A percentile compares a stretch with the other conserved stretches of the same genome.
phyloP scores from a whole-genome alignment of 73 alveolate species.

The Uronychia setigera region DNA sequence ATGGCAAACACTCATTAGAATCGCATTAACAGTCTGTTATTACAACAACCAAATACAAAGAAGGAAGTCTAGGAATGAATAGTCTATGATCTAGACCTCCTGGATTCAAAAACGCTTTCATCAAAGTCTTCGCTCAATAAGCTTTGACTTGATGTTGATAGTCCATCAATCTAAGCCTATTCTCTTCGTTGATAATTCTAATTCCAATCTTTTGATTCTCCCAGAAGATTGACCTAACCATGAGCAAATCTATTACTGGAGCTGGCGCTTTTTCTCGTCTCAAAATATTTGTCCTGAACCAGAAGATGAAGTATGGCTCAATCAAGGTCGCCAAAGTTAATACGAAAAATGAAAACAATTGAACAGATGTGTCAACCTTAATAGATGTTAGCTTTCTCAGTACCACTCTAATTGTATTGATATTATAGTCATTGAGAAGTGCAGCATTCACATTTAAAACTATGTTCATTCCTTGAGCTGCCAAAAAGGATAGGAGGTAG shows the following conservation, averaged over 20 bases:
- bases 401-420: neutral
- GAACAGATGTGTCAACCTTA: neutral
- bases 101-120: too few species aligned
- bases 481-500: neutral
- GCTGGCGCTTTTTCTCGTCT: neutral
- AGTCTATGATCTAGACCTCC: neutral
- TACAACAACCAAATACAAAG: neutral
- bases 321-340: neutral
- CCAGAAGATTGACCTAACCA: neutral
- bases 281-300: neutral
- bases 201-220: neutral
- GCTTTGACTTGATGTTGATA: too few species aligned
- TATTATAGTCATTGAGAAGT: neutral
- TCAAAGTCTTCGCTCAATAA: too few species aligned
- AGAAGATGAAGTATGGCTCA: neutral
- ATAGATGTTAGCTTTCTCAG: neutral
- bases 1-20: neutral
- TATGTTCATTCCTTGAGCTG: neutral
- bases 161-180: too few species aligned
- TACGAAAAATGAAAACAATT: neutral
- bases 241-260: neutral
- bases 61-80: neutral
- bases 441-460: neutral
- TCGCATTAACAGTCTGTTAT: neutral
- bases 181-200: too few species aligned